Percentiles rank a stretch among this genome's conserved stretches.
Evolutionary conservation across 2,329 filamentous ascomycete species (phyloP).

Genomic region (Ophiostoma triangulosporum): DNA sequence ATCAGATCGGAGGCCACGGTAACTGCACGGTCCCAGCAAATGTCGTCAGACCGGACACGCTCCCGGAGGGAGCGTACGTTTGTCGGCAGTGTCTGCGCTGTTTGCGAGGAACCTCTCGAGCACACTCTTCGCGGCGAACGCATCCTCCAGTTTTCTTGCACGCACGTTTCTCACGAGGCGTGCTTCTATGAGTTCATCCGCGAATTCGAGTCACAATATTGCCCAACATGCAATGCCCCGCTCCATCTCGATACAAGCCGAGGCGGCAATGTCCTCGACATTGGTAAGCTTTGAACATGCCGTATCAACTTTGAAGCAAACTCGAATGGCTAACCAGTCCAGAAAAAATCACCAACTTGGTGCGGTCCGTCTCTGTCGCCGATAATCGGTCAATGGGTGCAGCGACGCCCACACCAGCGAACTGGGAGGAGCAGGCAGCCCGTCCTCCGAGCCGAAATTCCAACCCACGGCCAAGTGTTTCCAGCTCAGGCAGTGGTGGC

Average conservation of each 20-base stretch:
- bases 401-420: conserved; percentile 36
- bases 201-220: conserved; percentile 86
- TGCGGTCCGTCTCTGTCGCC: conserved; percentile 62
- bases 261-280: conserved; percentile 82
- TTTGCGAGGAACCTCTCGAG: conserved; percentile 92
- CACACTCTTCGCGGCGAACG: conserved; percentile 89
- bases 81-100: conserved; percentile 85
- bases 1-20: conserved; percentile 24
- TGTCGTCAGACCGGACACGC: conserved; percentile 64
- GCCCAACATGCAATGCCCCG: conserved; percentile 84
- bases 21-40: conserved; percentile 39
- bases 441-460: conserved; percentile 39
- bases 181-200: conserved; percentile 98
- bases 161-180: conserved; percentile 94
- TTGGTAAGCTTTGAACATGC: conserved; percentile 43
- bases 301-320: too few relatives aligned
- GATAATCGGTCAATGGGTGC: conserved; percentile 44
- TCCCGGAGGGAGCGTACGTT: conserved; percentile 85
- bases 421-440: conserved; percentile 51
- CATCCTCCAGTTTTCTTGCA: conserved; percentile 88
- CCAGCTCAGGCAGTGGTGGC: conserved; percentile 22
- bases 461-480: conserved; percentile 21
- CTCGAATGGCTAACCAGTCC: conserved; percentile 9
- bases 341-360: conserved; percentile 94
- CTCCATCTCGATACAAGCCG: conserved; percentile 84